A percentile compares a stretch with the other conserved stretches of the same genome.
Conservation (phyloP, 140 eudicot genomes). For the Senecio squalidus region DNA sequence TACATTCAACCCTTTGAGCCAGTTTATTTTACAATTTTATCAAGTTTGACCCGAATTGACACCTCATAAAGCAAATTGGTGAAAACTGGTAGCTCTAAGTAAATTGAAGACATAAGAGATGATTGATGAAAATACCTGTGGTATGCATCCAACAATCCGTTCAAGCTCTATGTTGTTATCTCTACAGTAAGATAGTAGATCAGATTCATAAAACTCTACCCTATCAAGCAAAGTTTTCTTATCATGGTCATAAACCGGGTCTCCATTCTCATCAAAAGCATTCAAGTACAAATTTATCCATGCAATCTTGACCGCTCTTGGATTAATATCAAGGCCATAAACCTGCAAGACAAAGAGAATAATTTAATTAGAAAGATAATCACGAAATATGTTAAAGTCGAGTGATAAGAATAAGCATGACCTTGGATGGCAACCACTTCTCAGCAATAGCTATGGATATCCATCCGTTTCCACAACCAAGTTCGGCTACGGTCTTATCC, state of each 20-base stretch:
- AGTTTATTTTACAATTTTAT: no score
- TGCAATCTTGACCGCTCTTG: conserved; percentile 88
- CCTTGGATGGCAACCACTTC: conserved; percentile 91
- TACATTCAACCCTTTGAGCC: not conserved
- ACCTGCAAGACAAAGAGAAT: conserved; percentile 45
- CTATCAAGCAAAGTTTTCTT: conserved; percentile 91
- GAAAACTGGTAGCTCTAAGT: not conserved
- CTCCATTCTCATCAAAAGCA: conserved; percentile 90
- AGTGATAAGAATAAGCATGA: conserved; percentile 19
- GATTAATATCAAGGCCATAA: conserved; percentile 95
- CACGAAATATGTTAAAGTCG: not conserved
- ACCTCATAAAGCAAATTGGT: not conserved
- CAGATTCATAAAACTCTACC: conserved; percentile 94
- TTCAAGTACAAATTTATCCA: conserved; percentile 91
- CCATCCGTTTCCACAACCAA: conserved; percentile 99
- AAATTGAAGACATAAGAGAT: not conserved
- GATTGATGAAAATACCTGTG: conserved; percentile 54
- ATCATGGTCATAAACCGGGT: conserved; percentile 72
- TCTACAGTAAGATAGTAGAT: conserved; percentile 85
- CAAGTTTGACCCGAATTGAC: not conserved
- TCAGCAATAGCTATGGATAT: conserved; percentile 96
- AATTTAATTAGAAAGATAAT: not conserved
- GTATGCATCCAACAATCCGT: conserved; percentile 96
- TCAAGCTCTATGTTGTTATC: conserved; percentile 89
- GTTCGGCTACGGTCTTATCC: conserved; percentile 90